phyloP scores from a whole-genome alignment of 2,329 filamentous ascomycete species.

The Hyphodiscus sp. region DNA sequence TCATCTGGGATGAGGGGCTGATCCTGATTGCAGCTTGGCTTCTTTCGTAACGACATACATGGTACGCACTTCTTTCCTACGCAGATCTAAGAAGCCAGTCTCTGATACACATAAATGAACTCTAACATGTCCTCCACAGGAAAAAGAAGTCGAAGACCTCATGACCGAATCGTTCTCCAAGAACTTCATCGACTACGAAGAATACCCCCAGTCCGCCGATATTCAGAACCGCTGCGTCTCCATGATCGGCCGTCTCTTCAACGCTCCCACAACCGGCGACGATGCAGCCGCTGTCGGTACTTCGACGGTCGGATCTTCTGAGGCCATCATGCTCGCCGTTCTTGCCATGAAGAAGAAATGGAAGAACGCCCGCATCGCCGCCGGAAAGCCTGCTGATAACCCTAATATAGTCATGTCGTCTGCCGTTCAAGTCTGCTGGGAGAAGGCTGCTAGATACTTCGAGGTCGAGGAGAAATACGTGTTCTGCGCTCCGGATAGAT shows the following conservation, averaged over 20 bases:
- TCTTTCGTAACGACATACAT: constrained; percentile 96
- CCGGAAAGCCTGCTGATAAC: constrained; percentile 70
- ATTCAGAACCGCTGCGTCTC: constrained; percentile 89
- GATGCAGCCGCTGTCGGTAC: constrained; percentile 70
- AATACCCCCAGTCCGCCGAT: constrained; percentile 74
- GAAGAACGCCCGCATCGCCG: constrained; percentile 79
- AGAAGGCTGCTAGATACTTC: constrained; percentile 84
- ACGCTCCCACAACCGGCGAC: constrained; percentile 56
- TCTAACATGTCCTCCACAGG: constrained; percentile 40
- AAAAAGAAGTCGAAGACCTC: constrained; percentile 91
- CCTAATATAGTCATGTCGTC: constrained; percentile 96
- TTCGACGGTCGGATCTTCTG: constrained; percentile 81
- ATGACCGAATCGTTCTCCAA: constrained; percentile 90
- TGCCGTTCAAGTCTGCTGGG: constrained; percentile 95
- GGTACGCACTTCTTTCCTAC: constrained; percentile 42
- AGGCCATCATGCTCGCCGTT: constrained; percentile 77
- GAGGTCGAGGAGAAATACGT: constrained; percentile 86
- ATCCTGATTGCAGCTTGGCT: constrained; percentile 55
- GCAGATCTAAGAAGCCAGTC: constrained; percentile 1
- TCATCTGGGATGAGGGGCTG: neutral
- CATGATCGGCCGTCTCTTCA: constrained; percentile 86
- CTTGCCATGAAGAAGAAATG: constrained; percentile 94
- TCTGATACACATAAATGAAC: neutral
- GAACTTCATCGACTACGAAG: constrained; percentile 91
- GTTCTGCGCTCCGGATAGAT: constrained; percentile 55